Evolutionary conservation across 345 rosid species (phyloP).

Genomic region (Clarkia xantiana): DNA sequence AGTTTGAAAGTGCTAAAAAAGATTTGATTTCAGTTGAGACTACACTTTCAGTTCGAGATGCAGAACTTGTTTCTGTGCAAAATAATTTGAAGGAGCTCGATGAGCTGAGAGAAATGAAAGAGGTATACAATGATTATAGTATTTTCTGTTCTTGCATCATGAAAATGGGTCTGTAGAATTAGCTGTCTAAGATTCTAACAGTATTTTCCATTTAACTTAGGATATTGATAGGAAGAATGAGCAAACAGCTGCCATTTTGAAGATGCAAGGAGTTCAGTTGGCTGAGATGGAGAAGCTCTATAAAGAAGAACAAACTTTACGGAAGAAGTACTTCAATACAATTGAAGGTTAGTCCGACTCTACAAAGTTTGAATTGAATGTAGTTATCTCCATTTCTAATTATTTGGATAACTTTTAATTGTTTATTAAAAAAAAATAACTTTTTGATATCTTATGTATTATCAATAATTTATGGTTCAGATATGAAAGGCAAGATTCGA

Average conservation of each 20-base stretch:
- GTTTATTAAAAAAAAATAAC: too few species aligned
- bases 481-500: slow-evolving; percentile 93
- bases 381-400: background rate
- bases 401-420: background rate
- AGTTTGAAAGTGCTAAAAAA: slow-evolving; percentile 34
- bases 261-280: slow-evolving; percentile 89
- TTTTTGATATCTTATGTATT: too few species aligned
- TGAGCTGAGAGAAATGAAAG: slow-evolving; percentile 89
- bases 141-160: background rate
- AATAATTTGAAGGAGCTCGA: slow-evolving; percentile 72
- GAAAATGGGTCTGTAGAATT: background rate
- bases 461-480: slow-evolving; percentile 19
- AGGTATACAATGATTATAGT: slow-evolving; percentile 28
- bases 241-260: slow-evolving; percentile 91
- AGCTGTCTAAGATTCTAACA: background rate
- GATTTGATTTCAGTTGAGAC: slow-evolving; percentile 43
- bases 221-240: slow-evolving; percentile 95
- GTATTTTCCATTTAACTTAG: slow-evolving; percentile 21
- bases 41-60: slow-evolving; percentile 31
- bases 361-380: too few species aligned
- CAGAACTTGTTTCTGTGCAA: slow-evolving; percentile 42
- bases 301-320: slow-evolving; percentile 77
- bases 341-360: slow-evolving; percentile 51
- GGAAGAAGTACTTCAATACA: slow-evolving; percentile 81
- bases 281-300: slow-evolving; percentile 75